Conservation (phyloP, 1,284 basidiomycete genomes). For the Xerocomus amazonicus region DNA sequence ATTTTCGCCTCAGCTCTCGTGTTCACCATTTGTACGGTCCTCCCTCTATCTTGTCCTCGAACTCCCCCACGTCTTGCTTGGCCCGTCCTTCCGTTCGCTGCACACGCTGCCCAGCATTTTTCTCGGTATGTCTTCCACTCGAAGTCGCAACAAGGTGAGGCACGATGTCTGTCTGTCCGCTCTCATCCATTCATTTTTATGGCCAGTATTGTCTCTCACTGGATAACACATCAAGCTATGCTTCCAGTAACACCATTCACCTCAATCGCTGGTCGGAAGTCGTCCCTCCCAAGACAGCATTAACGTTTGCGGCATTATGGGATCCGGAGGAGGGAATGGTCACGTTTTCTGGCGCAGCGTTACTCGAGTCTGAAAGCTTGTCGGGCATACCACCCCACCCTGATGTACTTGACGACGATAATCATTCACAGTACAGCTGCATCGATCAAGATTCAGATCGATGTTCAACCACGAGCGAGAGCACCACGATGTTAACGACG, state of each 20-base stretch:
- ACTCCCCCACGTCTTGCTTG: neutral
- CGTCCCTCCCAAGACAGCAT: slow-evolving; percentile 49
- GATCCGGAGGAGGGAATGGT: slow-evolving; percentile 54
- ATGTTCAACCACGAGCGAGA: slow-evolving; percentile 25
- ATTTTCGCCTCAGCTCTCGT: neutral
- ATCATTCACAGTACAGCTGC: slow-evolving; percentile 38
- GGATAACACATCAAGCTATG: slow-evolving; percentile 14
- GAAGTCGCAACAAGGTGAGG: slow-evolving; percentile 23
- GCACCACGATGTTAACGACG: slow-evolving; percentile 18
- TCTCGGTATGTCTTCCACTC: slow-evolving; percentile 17
- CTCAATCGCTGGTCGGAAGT: slow-evolving; percentile 51
- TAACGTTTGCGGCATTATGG: slow-evolving; percentile 58
- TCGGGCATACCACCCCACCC: slow-evolving; percentile 22
- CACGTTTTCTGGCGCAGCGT: slow-evolving; percentile 49
- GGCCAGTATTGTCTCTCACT: slow-evolving; percentile 26
- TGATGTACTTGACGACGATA: slow-evolving; percentile 35
- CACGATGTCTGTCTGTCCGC: neutral
- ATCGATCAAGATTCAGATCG: slow-evolving; percentile 28
- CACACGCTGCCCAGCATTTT: neutral
- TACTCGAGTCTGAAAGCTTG: slow-evolving; percentile 37
- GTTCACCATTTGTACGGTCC: neutral
- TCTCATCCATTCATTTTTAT: neutral
- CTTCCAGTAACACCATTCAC: slow-evolving; percentile 10
- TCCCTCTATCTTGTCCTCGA: neutral
- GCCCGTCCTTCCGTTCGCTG: neutral